Evolutionary conservation across 2,329 filamentous ascomycete species (phyloP).

Genomic region (Xylariaceae sp.): DNA sequence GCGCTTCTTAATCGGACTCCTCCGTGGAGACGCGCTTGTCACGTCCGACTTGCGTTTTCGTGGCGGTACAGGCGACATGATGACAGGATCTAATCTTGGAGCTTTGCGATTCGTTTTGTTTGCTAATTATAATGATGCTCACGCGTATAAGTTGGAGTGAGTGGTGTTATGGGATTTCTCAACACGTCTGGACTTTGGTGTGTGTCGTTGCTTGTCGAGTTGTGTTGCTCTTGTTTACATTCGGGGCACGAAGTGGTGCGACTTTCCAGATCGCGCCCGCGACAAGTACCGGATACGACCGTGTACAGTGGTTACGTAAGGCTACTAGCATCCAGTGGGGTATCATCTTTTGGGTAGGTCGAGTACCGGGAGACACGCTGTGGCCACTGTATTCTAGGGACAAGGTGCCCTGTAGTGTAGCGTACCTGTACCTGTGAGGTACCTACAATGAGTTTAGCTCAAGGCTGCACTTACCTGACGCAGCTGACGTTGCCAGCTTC

Average conservation of each 20-base stretch:
- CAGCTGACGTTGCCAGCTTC: conserved; percentile 20
- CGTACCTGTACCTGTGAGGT: not conserved
- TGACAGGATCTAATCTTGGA: not conserved
- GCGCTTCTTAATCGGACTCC: conserved; percentile 59
- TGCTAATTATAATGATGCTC: conserved; percentile 3
- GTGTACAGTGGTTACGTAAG: no score
- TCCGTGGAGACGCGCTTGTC: conserved; percentile 33
- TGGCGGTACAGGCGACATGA: conserved; percentile 26
- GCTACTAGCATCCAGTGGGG: no score
- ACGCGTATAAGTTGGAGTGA: not conserved
- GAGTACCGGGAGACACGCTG: not conserved
- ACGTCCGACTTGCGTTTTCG: conserved; percentile 42
- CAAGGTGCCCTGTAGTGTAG: not conserved
- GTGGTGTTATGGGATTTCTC: conserved; percentile 2
- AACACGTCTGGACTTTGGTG: not conserved
- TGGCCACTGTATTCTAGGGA: not conserved
- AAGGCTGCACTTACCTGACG: conserved; percentile 28
- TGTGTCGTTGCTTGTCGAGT: conserved; percentile 8
- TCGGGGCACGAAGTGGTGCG: not conserved
- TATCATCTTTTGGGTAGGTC: not conserved
- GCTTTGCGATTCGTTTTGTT: not conserved
- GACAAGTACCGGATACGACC: no score
- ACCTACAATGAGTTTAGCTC: conserved; percentile 4
- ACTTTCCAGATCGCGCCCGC: no score
- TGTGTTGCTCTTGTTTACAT: conserved; percentile 19